Evolutionary conservation across 2,329 filamentous ascomycete species (phyloP), one percentile per base, ranked within the genome.

Genomic region (Alternaria sp.): DNA sequence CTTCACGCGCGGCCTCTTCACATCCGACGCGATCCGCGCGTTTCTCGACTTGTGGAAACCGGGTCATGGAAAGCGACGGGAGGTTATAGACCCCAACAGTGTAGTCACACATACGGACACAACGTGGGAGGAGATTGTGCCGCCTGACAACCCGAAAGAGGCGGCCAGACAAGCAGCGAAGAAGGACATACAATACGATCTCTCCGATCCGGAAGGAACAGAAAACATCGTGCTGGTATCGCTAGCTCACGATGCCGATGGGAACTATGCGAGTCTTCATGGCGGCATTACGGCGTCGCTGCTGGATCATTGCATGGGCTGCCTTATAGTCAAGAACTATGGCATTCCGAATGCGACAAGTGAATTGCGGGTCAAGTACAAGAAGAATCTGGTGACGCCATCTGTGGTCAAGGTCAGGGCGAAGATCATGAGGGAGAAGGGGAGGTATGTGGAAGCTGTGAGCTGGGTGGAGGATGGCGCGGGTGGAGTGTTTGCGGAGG

Each of bases 221-320:
- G 74, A 77, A 47, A 51, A 58, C 11, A 61, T 70, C 3, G 63
- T 73, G 5, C 58, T 76, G 8, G 62, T 71, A 2, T 75, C 71
- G 0, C 15, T 76, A 9, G 71, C 70, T 6, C 51, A 33, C 5
- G 70, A 67, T n/a, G 9, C 75, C 5, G 73, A 76, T 46, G 72
- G 73, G 8, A 71, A 66, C 2, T 49, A 61, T 12, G 26, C 59
- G 18, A 56, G 69, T n/a, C 43, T 75, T 21, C 75, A 77, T 55
- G 74, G 74, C n/a, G 74, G 75, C 4, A 57, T 75, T 0, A 71
- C 66, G 9, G 71, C 73, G 8, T 67, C 69, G 30, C 44, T 76
- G 21, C 58, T 77, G 6, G 74, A 75, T 62, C 70, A 75, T 18
- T 67, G 67, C n/a, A 76, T 76, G 70, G 71, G 75, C 18, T 58